Evolutionary conservation across 164 flowering plant species (phyloP).

Genomic region (Buxus sempervirens): DNA sequence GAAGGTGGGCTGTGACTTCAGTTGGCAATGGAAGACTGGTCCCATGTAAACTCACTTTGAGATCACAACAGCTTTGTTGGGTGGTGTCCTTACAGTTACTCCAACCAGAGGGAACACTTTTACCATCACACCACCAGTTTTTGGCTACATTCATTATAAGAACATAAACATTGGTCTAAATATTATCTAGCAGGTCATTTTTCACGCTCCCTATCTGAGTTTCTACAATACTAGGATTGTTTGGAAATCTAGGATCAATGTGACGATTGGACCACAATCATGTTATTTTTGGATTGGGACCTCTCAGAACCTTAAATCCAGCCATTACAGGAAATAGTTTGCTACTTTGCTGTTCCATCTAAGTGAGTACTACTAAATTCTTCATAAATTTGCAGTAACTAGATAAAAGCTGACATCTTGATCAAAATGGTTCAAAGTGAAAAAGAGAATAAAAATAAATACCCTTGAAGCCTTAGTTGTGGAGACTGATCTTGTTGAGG

Average conservation of each 20-base stretch:
- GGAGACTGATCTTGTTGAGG: constrained; percentile 50
- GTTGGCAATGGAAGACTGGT: too few relatives aligned
- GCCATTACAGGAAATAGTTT: too few relatives aligned
- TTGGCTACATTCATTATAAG: not conserved
- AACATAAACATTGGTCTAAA: not conserved
- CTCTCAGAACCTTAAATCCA: too few relatives aligned
- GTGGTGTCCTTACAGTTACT: too few relatives aligned
- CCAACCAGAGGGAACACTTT: not conserved
- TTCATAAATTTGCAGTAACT: too few relatives aligned
- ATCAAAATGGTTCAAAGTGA: not conserved
- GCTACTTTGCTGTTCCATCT: not conserved
- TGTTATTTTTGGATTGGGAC: too few relatives aligned
- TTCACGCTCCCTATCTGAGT: not conserved
- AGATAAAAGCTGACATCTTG: not conserved
- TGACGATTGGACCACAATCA: not conserved
- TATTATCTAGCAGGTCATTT: not conserved
- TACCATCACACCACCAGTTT: too few relatives aligned
- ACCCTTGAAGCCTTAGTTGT: constrained; percentile 83
- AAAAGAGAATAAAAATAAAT: constrained; percentile 13
- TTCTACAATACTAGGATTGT: not conserved
- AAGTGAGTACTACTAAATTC: not conserved
- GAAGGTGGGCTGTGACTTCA: too few relatives aligned
- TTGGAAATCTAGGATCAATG: not conserved
- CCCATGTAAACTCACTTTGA: too few relatives aligned
- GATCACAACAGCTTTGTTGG: too few relatives aligned